Conservation (phyloP, 192 early-diverging fungal species). For the Coemansia sp. region DNA sequence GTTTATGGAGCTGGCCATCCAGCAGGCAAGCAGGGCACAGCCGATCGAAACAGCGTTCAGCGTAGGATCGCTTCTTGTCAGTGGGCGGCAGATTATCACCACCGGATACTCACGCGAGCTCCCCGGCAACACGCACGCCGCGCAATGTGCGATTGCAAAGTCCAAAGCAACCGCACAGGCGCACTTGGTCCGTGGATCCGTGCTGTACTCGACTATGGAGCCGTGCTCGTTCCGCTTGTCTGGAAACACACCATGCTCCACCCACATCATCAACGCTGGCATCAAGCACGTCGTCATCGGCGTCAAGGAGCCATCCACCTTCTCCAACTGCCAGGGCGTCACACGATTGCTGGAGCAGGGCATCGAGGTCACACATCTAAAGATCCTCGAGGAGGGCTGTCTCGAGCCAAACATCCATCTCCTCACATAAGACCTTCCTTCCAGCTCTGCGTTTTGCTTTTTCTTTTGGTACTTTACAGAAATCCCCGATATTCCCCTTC, state of each 20-base stretch:
- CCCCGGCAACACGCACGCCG: constrained; percentile 96
- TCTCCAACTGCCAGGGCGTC: constrained; percentile 81
- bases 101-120: constrained; percentile 93
- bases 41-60: constrained; percentile 85
- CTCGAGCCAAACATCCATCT: constrained; percentile 71
- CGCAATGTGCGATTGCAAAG: constrained; percentile 86
- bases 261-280: constrained; percentile 64
- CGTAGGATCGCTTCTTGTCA: constrained; percentile 82
- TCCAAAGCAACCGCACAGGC: constrained; percentile 43
- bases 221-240: constrained; percentile 88
- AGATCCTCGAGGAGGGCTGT: constrained; percentile 75
- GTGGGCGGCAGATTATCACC: constrained; percentile 61
- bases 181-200: constrained; percentile 50
- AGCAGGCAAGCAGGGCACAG: constrained; percentile 72
- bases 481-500: too few relatives aligned
- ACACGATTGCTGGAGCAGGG: constrained; percentile 67
- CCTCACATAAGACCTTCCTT: constrained; percentile 15
- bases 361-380: constrained; percentile 73
- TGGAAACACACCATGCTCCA: constrained; percentile 76
- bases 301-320: constrained; percentile 83
- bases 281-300: constrained; percentile 85
- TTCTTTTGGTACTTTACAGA: too few relatives aligned
- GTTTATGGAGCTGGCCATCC: constrained; percentile 83
- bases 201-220: constrained; percentile 98
- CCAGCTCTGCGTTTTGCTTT: too few relatives aligned